Evolutionary conservation across 2,329 filamentous ascomycete species (phyloP), one percentile per base, ranked within the genome.

Genomic region (Boeremia lycopersici): DNA sequence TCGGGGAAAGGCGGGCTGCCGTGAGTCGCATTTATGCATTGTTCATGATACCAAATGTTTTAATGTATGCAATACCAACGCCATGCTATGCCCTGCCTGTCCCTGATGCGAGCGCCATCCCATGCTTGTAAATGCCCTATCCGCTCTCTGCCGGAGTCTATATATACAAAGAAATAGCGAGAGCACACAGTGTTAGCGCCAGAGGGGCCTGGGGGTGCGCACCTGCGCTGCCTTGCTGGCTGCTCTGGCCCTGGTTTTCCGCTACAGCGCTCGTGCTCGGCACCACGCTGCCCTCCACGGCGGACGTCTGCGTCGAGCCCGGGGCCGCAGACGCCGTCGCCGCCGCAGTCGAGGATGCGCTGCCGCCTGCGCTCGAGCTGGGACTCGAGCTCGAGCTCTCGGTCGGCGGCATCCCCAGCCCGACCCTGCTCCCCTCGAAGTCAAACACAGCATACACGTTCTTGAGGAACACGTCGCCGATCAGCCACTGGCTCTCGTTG

Each of bases 391-490:
- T 42, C 35, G 11, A 9, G 12, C 13, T 33, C 35, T 2, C 48
- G 2, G 36, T 57, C n/a, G 48, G 47, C 61, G 70, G 69, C 12
- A 67, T 63, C 0, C 74, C 74, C 36, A 77, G 68, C 4, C 88
- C 89, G 60, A 92, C 84, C 46, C 82, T 83, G 38, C 74, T 76
- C 60, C 86, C 69, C 59, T 93, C 91, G 48, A 84, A 85, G 72
- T 96, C 92, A 71, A 96, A 96, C 23, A 95, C 87, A 1, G 86
- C 81, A 70, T 96, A 96, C 13, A 96, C 91, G 64, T 96, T 96
- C 78, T 96, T 96, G 57, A 96, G 76, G 65, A 96, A 96, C 0
- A 89, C 85, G 62, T 92, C 91, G 2, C 92, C 92, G 1, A 96
- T 75, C n/a, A 96, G 80, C 91, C 91, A 96, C 26, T 86, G 76